Evolutionary conservation across 352 stramenopile species (phyloP).

Genomic region (Globisporangium mamillatum): DNA sequence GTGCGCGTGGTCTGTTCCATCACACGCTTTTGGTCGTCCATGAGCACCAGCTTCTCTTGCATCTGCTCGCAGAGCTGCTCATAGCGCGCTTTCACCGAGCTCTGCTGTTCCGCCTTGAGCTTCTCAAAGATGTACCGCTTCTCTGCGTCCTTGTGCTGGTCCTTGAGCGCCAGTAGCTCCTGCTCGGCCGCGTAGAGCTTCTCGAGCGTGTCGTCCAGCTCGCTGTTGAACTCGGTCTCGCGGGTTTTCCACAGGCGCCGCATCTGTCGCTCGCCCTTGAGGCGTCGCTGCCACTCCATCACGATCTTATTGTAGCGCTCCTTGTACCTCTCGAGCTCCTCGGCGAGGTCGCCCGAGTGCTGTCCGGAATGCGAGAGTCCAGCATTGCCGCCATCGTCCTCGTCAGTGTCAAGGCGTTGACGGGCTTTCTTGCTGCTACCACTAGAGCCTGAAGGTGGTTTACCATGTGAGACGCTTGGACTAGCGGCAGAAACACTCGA

Average conservation of each 20-base stretch:
- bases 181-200: slow-evolving; percentile 50
- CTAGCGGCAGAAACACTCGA: neutral
- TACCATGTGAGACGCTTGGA: slow-evolving; percentile 6
- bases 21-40: slow-evolving; percentile 73
- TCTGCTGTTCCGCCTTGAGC: slow-evolving; percentile 68
- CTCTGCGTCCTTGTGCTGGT: slow-evolving; percentile 61
- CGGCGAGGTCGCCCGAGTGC: slow-evolving; percentile 27
- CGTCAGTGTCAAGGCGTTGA: slow-evolving; percentile 12
- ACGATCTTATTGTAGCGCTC: slow-evolving; percentile 80
- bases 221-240: slow-evolving; percentile 66
- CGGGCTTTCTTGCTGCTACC: slow-evolving; percentile 6
- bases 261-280: slow-evolving; percentile 76
- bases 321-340: slow-evolving; percentile 76
- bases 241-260: slow-evolving; percentile 75
- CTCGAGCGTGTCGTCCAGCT: slow-evolving; percentile 58
- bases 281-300: slow-evolving; percentile 73
- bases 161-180: slow-evolving; percentile 34
- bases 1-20: slow-evolving; percentile 77
- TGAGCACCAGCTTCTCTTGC: slow-evolving; percentile 56
- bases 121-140: slow-evolving; percentile 74
- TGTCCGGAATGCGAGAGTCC: slow-evolving; percentile 1
- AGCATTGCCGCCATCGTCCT: slow-evolving; percentile 22
- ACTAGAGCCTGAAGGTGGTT: slow-evolving; percentile 13
- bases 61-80: slow-evolving; percentile 75
- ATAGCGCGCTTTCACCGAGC: slow-evolving; percentile 70